These are phyloP conservation scores for Isatis lusitanica DNA, from an alignment of 441 rosid species.

Conservation along the genomic window DNA sequence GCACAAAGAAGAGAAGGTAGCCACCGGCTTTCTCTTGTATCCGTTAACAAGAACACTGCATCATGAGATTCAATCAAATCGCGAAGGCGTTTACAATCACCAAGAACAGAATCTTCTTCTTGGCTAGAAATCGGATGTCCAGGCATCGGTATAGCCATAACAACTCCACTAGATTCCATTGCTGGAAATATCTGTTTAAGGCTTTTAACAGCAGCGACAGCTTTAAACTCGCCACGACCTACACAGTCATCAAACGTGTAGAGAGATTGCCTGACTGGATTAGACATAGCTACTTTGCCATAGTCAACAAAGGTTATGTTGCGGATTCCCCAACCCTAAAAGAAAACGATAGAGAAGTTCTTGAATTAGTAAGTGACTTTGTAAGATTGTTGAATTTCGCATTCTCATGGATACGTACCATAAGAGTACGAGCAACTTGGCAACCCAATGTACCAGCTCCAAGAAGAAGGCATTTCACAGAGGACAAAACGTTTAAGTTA, in stretches of 20 bases:
- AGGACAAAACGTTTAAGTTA: constrained; percentile 61
- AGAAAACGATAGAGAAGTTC: neutral
- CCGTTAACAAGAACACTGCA: constrained; percentile 87
- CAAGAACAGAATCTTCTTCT: constrained; percentile 72
- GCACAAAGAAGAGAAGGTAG: constrained; percentile 88
- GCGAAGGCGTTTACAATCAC: constrained; percentile 64
- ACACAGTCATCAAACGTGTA: constrained; percentile 85
- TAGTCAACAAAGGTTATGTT: constrained; percentile 87
- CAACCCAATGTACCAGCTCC: constrained; percentile 99
- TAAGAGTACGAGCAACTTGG: constrained; percentile 93
- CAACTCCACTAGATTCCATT: constrained; percentile 78
- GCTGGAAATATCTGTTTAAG: constrained; percentile 84
- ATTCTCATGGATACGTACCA: constrained; percentile 50
- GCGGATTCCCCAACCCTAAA: constrained; percentile 91
- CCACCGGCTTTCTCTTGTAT: constrained; percentile 99
- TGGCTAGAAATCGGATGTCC: constrained; percentile 84
- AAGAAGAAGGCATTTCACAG: constrained; percentile 89
- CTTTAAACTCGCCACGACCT: constrained; percentile 85
- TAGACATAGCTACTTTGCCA: constrained; percentile 95
- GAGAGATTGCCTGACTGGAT: constrained; percentile 92
- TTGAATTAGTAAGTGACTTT: constrained; percentile 15
- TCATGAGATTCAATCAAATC: constrained; percentile 84
- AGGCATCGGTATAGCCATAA: constrained; percentile 97
- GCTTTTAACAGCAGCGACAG: constrained; percentile 82
- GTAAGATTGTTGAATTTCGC: neutral